Evolutionary conservation across 768 basidiomycete species (phyloP), one percentile per base, ranked within the genome.

Genomic region (Roridomyces roridus): DNA sequence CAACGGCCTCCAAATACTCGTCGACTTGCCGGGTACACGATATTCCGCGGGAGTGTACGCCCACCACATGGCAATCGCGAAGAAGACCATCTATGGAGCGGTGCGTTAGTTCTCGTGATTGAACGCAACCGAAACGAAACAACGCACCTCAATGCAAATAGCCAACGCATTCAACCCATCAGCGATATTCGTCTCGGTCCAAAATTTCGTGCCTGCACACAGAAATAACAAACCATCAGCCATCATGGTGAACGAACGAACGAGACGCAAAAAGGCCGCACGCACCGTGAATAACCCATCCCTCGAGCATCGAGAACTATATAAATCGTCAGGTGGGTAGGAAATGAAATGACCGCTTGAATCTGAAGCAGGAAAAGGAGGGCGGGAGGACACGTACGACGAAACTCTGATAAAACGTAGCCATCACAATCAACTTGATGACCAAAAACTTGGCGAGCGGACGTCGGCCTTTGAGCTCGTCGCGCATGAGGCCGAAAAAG

Each of bases 351-450:
- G n/a, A n/a, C n/a, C n/a, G n/a, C n/a, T 20, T 28, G 15, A 23
- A 18, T 0, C 52, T 35, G 45, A 12, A 26, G 31, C 29, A 15
- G 21, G 28, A 29, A 12, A 36, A 28, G 14, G 21, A 45, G 29
- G 6, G 10, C 9, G 23, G 18, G 7, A 26, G 10, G 40, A 6
- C 20, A 74, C 87, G 55, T 65, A 90, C 87, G 39, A 92, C 71
- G 63, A 93, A 89, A 0, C 82, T 77, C 65, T 95, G 94, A 70
- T 95, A 96, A 71, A 94, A 95, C 0, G 92, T 94, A 69, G 91
- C 86, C 85, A 93, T 87, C 39, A 94, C 89, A 44, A 93, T 89
- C 23, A 92, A 74, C 71, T 96, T 96, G 79, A 96, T 94, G 9
- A 85, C 76, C 58, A 96, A 65, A 71, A 96, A 96, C 75, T 96